Percentiles rank a stretch among this genome's conserved stretches.
These are phyloP conservation scores for Leishmania major DNA, from an alignment of 208 protist species.

Conservation along the genomic window DNA sequence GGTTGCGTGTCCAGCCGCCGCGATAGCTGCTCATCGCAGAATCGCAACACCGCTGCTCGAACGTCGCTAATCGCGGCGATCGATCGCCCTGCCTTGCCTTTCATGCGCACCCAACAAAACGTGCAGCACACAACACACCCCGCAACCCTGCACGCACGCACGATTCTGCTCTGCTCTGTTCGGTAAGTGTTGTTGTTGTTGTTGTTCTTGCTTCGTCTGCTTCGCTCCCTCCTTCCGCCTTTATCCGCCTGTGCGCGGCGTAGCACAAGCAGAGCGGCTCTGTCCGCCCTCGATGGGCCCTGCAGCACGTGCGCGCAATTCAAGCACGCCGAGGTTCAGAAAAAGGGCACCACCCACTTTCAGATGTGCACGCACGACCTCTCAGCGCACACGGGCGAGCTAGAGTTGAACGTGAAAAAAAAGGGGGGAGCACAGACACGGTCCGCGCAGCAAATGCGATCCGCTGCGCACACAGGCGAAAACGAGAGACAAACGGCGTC, in stretches of 20 bases:
- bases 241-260: not conserved
- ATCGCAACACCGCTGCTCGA: slow-evolving; percentile 21
- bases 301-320: not conserved
- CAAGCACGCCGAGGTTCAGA: not conserved
- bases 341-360: not conserved
- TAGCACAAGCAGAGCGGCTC: not conserved
- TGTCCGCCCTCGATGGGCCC: not conserved
- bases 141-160: not conserved
- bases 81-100: not conserved
- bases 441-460: not conserved
- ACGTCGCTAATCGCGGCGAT: slow-evolving; percentile 17
- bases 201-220: too few species aligned
- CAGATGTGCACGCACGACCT: not conserved
- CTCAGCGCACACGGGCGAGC: not conserved
- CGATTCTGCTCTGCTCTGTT: not conserved
- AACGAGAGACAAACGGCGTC: not conserved
- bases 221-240: not conserved
- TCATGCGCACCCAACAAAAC: slow-evolving; percentile 8
- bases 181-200: not conserved
- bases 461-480: not conserved
- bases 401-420: not conserved
- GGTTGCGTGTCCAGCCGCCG: slow-evolving; percentile 40
- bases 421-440: not conserved
- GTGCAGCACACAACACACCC: not conserved
- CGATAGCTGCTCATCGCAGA: slow-evolving; percentile 24